Evolutionary conservation across 495 filamentous ascomycete genomes (phyloP), one percentile per base, ranked within the genome.

Genomic region (Daldinia childiae): DNA sequence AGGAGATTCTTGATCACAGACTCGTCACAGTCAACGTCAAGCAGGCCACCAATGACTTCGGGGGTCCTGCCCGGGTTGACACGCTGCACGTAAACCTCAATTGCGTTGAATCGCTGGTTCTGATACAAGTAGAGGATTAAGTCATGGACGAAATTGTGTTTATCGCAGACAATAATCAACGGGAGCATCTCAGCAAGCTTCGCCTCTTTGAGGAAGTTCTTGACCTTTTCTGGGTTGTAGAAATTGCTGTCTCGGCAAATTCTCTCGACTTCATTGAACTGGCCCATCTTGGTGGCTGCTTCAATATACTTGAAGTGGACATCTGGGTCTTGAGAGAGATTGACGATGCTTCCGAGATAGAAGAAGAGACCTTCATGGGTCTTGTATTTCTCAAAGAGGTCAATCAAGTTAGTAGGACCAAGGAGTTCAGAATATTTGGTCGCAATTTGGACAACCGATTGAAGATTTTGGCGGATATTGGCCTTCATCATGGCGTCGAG

Each of bases 231-330:
- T 0, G 94, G 88, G 80, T 98, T 97, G 85, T 95, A 98, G 78
- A 88, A 89, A 71, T 84, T 93, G 86, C 92, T 97, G 78, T 99
- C 95, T 60, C 95, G 90, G 83, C 94, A 98, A 77, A 99, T 93
- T 29, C 95, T 92, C 85, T 98, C 95, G 38, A 99, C 95, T 77
- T 99, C 95, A 62, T 90, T 92, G 71, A 97, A 87, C 79, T 99
- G 95, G 8, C 88, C 87, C 87, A 96, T 96, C 75, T 88, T 89
- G 55, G 95, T 97, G 34, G 96, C 95, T 62, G 96, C 94, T 82
- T 98, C 93, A 58, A 99, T 96, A 80, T 99, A 99, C 86, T 99
- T 99, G 90, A 97, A 99, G 79, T 93, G 89, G 43, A 99, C 95
- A 75, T 99, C 96, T 24, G 90, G 82, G 75, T 99, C 96, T 80